A percentile compares a stretch with the other conserved stretches of the same genome.
These are phyloP conservation scores for Cicer chorassanicum DNA, from an alignment of 306 rosid genomes.

Conservation along the genomic window DNA sequence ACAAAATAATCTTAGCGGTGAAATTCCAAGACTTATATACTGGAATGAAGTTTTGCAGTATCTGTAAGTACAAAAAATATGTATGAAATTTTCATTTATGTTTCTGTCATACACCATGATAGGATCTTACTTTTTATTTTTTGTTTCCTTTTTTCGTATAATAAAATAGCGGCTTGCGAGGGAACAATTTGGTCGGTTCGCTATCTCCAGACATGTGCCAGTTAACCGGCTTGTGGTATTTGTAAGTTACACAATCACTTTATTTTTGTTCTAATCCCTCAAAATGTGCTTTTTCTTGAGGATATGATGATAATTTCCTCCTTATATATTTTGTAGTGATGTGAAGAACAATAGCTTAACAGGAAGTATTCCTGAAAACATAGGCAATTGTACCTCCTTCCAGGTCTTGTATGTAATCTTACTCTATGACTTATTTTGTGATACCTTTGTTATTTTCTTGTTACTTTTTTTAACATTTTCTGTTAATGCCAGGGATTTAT, in stretches of 20 bases:
- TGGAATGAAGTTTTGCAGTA: slow-evolving; percentile 99
- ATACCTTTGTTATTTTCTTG: neutral
- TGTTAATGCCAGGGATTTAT: slow-evolving; percentile 71
- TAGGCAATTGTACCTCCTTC: slow-evolving; percentile 95
- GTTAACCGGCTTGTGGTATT: slow-evolving; percentile 93
- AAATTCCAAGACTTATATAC: slow-evolving; percentile 94
- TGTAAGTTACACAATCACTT: slow-evolving; percentile 66
- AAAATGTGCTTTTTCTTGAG: neutral
- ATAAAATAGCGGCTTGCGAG: slow-evolving; percentile 77
- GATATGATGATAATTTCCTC: slow-evolving; percentile 8
- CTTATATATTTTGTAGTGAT: slow-evolving; percentile 64
- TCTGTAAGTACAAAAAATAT: slow-evolving; percentile 69
- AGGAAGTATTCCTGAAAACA: slow-evolving; percentile 82
- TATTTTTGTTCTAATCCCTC: neutral
- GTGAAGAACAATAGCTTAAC: slow-evolving; percentile 92
- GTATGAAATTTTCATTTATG: neutral
- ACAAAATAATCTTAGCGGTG: slow-evolving; percentile 90
- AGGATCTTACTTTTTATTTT: neutral
- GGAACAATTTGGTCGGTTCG: slow-evolving; percentile 85
- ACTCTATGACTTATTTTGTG: slow-evolving; percentile 11
- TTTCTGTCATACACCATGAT: neutral
- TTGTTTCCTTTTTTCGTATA: neutral
- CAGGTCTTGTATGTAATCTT: slow-evolving; percentile 91
- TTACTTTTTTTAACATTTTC: slow-evolving; percentile 23
- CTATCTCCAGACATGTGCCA: slow-evolving; percentile 97